Base-by-base conservation (phyloP, 768 basidiomycete genomes). In the Naganishia vaughanmartiniae region DNA sequence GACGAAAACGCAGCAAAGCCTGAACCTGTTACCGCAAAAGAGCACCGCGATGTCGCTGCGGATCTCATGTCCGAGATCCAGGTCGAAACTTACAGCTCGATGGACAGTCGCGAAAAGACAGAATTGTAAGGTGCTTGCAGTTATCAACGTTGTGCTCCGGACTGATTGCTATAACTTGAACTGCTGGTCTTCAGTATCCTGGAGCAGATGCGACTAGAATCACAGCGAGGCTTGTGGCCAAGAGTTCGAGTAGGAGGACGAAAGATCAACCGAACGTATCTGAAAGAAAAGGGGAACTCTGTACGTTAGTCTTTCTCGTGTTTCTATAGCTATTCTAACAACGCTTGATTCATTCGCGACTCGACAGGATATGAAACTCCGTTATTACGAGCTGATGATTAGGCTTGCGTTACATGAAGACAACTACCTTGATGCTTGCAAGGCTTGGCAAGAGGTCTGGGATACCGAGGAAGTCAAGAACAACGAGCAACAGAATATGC, bases 101-200 rank as follows among this genome's bases (percentile, higher is more conserved):
- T 99, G 96, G 92, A 97, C 73, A 88, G 93, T 71, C 84, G 90
- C 77, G 96, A 99, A 82, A 99, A 99, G 85, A 96, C 93, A 4
- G 93, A 98, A 80, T 97, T 99, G 81, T 80, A 69, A 76, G 79
- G 74, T 21, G 42, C 28, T 4, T 34, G 10, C 24, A 42, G 54
- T 11, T 9, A 26, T 24, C 9, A 7, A 42, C 4, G 15, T 5
- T 48, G 33, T 60, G 34, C 33, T 42, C 1, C 54, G 24, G 17
- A 21, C 42, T 65, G 17, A 54, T 53, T 46, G 21, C 11, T 46
- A 17, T 19, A 21, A 33, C 6, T 45, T 14, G 11, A n/a, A 48
- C 55, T 53, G 36, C 54, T 30, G 60, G 15, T 48, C n/a, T 51
- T 21, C 63, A 81, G 81, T 77, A 91, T 99, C 74, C 83, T 98